Base-by-base conservation (phyloP, 768 basidiomycete species). In the Chalciporus sphaerocephalus region DNA sequence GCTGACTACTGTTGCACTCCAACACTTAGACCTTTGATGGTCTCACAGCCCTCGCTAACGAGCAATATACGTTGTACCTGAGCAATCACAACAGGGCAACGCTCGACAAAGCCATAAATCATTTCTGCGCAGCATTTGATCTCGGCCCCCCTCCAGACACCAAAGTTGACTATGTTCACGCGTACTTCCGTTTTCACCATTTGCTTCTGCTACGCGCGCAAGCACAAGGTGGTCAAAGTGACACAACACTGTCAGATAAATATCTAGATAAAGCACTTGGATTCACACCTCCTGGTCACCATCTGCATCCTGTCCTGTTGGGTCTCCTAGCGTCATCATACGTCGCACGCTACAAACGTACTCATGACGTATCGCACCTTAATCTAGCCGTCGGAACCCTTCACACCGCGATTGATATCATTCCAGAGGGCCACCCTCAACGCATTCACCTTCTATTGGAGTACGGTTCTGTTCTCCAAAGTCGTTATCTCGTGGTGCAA, bases 1-100 rank as follows among this genome's bases (percentile, higher is more conserved):
- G 10, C 43, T 48, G 10, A 52, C 36, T 5, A 33, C 17, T 15
- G 2, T 4, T 21, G 4, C 24, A 50, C 51, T 15, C 47, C 27
- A 28, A 12, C 11, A 43, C 36, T 6, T 75, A 70, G 50, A 70
- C 24, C 3, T 56, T 57, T 15, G 43, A 47, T n/a, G 46, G 41
- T 6, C 36, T 53, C 13, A 43, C 56, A 8, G 33, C 21, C 28
- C 37, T 44, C 13, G 56, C 46, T 5, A 46, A 53, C 11, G 36
- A 50, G 24, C 48, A 50, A 4, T 15, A 33, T 44, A 32, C 33
- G 2, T 12, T 40, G 28, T 56, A 57, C 43, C 25, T 42, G 16
- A 40, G 41, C 16, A 34, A 21, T 36, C 30, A n/a, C 15, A 46
- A 54, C 28, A 12, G 6, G 10, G 25, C 15, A 21, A 6, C 38